Evolutionary conservation across 2,329 filamentous ascomycete species (phyloP).

Genomic region (Fusarium zealandicum): DNA sequence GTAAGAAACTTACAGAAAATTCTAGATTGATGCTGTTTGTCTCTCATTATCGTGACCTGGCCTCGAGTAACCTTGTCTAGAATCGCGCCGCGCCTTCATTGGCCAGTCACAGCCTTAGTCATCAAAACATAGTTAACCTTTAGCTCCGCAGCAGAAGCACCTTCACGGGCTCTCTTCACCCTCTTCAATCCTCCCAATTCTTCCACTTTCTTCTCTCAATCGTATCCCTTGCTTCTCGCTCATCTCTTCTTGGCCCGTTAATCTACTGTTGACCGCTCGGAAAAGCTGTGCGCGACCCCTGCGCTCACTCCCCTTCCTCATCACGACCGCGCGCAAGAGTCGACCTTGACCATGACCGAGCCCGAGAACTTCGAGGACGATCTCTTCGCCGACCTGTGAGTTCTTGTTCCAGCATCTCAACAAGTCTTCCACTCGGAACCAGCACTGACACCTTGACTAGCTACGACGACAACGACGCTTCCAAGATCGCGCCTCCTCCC

Average conservation of each 20-base stretch:
- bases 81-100: slow-evolving; percentile 27
- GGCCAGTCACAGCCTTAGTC: slow-evolving; percentile 28
- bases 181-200: slow-evolving; percentile 15
- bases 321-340: slow-evolving; percentile 15
- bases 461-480: slow-evolving; percentile 69
- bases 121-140: slow-evolving; percentile 17
- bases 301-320: slow-evolving; percentile 6
- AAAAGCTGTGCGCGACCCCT: slow-evolving; percentile 8
- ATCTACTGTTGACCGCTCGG: neutral
- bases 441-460: slow-evolving; percentile 48
- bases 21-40: neutral
- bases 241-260: neutral
- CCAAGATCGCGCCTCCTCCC: slow-evolving; percentile 49
- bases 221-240: neutral
- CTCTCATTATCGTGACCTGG: neutral
- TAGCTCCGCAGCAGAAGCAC: slow-evolving; percentile 30
- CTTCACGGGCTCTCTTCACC: slow-evolving; percentile 22
- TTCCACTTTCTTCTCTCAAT: slow-evolving; percentile 4
- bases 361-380: slow-evolving; percentile 87
- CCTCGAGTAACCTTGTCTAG: slow-evolving; percentile 4
- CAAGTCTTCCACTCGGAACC: neutral
- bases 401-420: neutral
- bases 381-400: slow-evolving; percentile 94
- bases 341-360: slow-evolving; percentile 70
- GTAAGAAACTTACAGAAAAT: neutral